phyloP scores from a whole-genome alignment of 2,329 filamentous ascomycete species.

The Chaetomiaceae sp. region DNA sequence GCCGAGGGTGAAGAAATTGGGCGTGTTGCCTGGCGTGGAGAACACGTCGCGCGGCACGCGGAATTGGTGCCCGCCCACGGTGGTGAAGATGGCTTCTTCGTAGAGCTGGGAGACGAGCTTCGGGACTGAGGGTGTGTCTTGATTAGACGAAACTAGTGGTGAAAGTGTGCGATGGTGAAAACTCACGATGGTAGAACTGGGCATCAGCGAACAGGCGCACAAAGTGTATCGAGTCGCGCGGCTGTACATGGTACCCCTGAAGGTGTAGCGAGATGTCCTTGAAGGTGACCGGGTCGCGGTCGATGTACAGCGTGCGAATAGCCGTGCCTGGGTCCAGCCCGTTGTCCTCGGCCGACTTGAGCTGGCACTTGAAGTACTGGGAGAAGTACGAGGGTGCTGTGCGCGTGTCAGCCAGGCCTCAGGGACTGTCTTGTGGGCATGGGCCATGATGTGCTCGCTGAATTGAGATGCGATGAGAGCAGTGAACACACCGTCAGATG shows the following conservation, averaged over 20 bases:
- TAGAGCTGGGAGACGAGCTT: constrained; percentile 86
- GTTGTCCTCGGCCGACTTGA: constrained; percentile 56
- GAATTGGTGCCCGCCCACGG: constrained; percentile 81
- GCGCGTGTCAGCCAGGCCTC: not conserved
- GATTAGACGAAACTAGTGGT: too few species aligned
- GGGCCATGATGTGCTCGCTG: too few species aligned
- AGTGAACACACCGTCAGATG: constrained; percentile 63
- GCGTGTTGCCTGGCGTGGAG: constrained; percentile 74
- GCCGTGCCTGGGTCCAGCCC: constrained; percentile 43
- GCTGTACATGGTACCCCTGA: constrained; percentile 83
- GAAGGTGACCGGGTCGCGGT: constrained; percentile 86
- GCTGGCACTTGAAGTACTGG: constrained; percentile 81
- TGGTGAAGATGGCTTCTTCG: constrained; percentile 85
- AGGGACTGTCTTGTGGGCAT: not conserved
- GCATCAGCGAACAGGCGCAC: constrained; percentile 91
- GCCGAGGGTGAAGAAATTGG: constrained; percentile 91
- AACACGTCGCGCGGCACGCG: constrained; percentile 87
- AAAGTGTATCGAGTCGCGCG: constrained; percentile 77
- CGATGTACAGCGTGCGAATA: constrained; percentile 85
- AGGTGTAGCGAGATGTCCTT: constrained; percentile 83
- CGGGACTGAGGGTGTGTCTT: constrained; percentile 53
- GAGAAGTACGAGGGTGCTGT: constrained; percentile 93
- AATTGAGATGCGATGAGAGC: constrained; percentile 6
- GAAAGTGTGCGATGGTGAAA: too few species aligned
- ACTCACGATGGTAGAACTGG: constrained; percentile 83